phyloP scores from a whole-genome alignment of 805 yeast species.

The Zygoascus ofunaensis region DNA sequence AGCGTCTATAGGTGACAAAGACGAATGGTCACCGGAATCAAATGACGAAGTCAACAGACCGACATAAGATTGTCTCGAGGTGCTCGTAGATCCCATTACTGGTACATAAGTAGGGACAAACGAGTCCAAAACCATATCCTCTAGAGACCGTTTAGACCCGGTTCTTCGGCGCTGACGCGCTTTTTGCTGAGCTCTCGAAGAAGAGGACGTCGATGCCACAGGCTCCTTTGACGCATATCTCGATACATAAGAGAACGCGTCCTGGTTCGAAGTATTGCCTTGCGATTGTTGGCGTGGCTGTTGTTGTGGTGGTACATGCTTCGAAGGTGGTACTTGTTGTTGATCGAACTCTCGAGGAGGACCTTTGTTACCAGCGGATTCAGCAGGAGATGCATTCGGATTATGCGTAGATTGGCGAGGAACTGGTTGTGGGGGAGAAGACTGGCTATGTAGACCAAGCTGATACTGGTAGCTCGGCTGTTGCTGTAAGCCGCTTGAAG shows the following conservation, averaged over 20 bases:
- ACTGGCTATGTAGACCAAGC: too few relatives aligned
- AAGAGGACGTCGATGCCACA: constrained; percentile 5
- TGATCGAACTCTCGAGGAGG: neutral
- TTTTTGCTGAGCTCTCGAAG: too few relatives aligned
- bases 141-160: constrained; percentile 20
- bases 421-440: too few relatives aligned
- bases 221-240: constrained; percentile 16
- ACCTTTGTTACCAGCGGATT: neutral
- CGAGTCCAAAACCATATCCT: constrained; percentile 18
- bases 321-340: neutral
- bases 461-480: too few relatives aligned
- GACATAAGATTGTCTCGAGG: constrained; percentile 11
- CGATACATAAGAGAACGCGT: constrained; percentile 13
- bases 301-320: neutral
- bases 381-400: neutral
- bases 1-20: constrained; percentile 5
- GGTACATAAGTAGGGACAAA: constrained; percentile 11
- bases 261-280: constrained; percentile 6
- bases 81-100: constrained; percentile 1
- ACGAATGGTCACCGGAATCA: neutral
- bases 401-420: too few relatives aligned
- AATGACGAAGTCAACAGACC: constrained; percentile 1
- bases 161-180: constrained; percentile 19
- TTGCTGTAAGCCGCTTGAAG: neutral
- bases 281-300: constrained; percentile 2